Evolutionary conservation across 495 filamentous ascomycete species (phyloP), one percentile per base, ranked within the genome.

Genomic region (Clavariopsis aquatica): DNA sequence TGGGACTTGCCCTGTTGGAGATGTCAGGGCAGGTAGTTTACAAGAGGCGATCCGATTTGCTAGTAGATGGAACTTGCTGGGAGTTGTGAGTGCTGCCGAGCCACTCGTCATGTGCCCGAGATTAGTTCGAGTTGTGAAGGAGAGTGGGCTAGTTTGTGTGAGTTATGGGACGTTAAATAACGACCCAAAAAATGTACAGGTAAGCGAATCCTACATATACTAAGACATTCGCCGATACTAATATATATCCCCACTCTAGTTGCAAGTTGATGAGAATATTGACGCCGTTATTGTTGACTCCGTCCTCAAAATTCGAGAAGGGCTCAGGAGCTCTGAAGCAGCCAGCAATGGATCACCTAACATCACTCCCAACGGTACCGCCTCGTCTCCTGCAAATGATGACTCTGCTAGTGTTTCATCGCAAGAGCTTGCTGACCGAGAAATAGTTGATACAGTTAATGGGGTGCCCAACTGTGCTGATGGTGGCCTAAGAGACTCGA

Each of bases 1-100:
- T 1, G 93, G 93, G 0, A 85, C 83, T 23, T 80, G 74, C 17
- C 82, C 83, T 9, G 89, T 91, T 19, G 90, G 92, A 22, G 95
- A 99, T 73, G 88, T 97, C 57, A 81, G 95, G n/a, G 92, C 92
- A 0, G 90, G 85, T 73, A 93, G 90, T 75, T 79, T 99, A 49
- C 95, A 98, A 76, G 93, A 98, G 78, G 95, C 92, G 0, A 87
- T 99, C 68, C 84, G 93, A 4, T 99, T 99, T 66, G 95, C 95
- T 2, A 89, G 85, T 46, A 80, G 92, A 12, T 99, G 95, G 95
- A 96, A 97, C 68, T 74, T 99, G 57, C 81, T 96, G 3, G 95
- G 95, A 6, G 87, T 99, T 61, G 95, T 98, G 12, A 87, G 86
- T 51, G 81, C 87, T 45, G 91, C 89, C 3, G 89, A 91, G 73